Conservation (phyloP, 768 basidiomycete species). For the Polyporus arcularius region DNA sequence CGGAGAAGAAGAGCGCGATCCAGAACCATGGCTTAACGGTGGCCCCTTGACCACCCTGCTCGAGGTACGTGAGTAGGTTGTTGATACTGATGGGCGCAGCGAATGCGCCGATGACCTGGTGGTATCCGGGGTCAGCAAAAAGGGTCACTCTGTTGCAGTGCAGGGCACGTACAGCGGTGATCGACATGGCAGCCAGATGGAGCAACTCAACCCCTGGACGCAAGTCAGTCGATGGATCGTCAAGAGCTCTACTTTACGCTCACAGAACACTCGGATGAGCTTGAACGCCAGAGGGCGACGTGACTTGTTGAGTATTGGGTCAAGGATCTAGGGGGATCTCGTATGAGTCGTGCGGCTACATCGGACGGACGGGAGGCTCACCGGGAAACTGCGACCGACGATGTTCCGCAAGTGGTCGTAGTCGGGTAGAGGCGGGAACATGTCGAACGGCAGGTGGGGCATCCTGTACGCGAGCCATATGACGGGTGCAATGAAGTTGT, state of each 20-base stretch:
- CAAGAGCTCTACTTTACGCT: background rate
- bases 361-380: conserved; percentile 17
- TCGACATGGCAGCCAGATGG: conserved; percentile 18
- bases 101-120: conserved; percentile 23
- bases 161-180: conserved; percentile 19
- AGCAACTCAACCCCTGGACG: conserved; percentile 21
- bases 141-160: background rate
- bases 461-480: conserved; percentile 33
- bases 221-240: background rate
- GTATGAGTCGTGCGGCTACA: too few relatives aligned
- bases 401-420: conserved; percentile 31
- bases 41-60: conserved; percentile 37
- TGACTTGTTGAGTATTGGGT: conserved; percentile 37
- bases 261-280: conserved; percentile 32
- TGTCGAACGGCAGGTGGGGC: conserved; percentile 33
- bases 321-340: conserved; percentile 29
- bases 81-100: conserved; percentile 36
- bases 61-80: conserved; percentile 42
- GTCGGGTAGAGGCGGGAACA: conserved; percentile 38
- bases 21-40: conserved; percentile 51
- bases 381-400: conserved; percentile 27
- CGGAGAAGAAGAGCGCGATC: conserved; percentile 38
- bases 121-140: background rate
- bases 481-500: conserved; percentile 41
- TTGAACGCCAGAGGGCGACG: conserved; percentile 37